These are phyloP conservation scores for Metarhizium robertsii DNA, from an alignment of 2,329 filamentous ascomycete species.

Conservation along the genomic window DNA sequence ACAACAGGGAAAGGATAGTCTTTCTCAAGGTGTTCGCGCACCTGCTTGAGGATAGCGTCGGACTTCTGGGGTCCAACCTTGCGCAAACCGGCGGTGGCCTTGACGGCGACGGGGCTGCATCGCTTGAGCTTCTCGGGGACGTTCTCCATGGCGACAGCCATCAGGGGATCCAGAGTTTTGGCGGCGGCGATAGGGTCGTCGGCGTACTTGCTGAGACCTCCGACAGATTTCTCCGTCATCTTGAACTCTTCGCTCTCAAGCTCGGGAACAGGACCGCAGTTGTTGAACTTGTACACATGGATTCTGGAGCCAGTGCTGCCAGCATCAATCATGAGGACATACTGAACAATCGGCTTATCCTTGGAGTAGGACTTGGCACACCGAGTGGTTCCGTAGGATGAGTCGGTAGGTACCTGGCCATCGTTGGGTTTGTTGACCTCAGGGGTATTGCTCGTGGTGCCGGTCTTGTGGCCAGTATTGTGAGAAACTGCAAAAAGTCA, in stretches of 20 bases:
- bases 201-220: conserved; percentile 79
- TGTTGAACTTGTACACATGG: conserved; percentile 99
- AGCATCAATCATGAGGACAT: conserved; percentile 97
- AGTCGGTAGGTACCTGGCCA: conserved; percentile 49
- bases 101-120: conserved; percentile 95
- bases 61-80: conserved; percentile 76
- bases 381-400: conserved; percentile 57
- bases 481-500: background rate
- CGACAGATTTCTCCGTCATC: conserved; percentile 80
- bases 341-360: conserved; percentile 90
- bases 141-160: conserved; percentile 74
- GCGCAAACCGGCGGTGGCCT: conserved; percentile 89
- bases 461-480: conserved; percentile 5
- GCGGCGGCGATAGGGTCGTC: conserved; percentile 81
- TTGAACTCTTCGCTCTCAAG: conserved; percentile 88
- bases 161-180: conserved; percentile 75
- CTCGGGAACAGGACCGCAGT: conserved; percentile 91
- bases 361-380: conserved; percentile 78
- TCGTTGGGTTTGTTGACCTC: conserved; percentile 11
- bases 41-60: conserved; percentile 74
- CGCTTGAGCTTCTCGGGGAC: conserved; percentile 83
- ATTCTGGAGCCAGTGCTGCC: conserved; percentile 96
- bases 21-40: conserved; percentile 74
- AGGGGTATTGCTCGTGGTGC: background rate
- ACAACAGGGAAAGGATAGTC: conserved; percentile 93